Conservation (phyloP, 2,329 filamentous ascomycete genomes). For the Mycocentrospora acerina region DNA sequence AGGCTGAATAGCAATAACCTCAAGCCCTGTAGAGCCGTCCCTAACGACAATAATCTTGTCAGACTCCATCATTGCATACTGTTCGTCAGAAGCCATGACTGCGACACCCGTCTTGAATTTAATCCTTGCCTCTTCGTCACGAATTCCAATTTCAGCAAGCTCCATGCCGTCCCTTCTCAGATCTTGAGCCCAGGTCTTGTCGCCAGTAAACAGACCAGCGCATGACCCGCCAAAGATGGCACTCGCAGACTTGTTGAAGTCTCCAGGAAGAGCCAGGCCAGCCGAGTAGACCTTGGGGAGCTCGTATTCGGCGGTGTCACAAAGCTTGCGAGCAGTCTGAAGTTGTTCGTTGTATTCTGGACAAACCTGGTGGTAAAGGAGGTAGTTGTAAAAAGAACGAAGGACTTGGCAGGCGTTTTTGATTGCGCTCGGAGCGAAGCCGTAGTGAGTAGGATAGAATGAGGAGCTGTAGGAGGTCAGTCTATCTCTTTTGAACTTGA, state of each 20-base stretch:
- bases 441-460: constrained; percentile 56
- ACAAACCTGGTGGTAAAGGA: constrained; percentile 82
- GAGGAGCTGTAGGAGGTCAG: constrained; percentile 52
- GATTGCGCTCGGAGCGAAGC: constrained; percentile 53
- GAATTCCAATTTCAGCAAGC: constrained; percentile 42
- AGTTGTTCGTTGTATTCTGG: constrained; percentile 75
- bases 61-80: constrained; percentile 39
- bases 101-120: constrained; percentile 55
- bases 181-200: constrained; percentile 45
- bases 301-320: constrained; percentile 67
- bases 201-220: constrained; percentile 44
- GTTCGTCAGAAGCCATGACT: constrained; percentile 46
- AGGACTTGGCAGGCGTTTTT: constrained; percentile 67
- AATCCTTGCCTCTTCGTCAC: constrained; percentile 49
- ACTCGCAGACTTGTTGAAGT: constrained; percentile 77
- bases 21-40: constrained; percentile 33
- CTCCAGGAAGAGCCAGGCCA: constrained; percentile 63
- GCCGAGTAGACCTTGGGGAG: constrained; percentile 61
- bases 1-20: constrained; percentile 53
- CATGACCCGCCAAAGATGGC: constrained; percentile 64
- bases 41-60: constrained; percentile 19
- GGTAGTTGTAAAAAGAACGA: constrained; percentile 84
- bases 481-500: no score
- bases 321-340: constrained; percentile 64
- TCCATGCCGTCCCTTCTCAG: constrained; percentile 18